Percentiles rank a stretch among this genome's conserved stretches.
Conservation (phyloP, 805 yeast genomes). For the Yarrowia hollandica region DNA sequence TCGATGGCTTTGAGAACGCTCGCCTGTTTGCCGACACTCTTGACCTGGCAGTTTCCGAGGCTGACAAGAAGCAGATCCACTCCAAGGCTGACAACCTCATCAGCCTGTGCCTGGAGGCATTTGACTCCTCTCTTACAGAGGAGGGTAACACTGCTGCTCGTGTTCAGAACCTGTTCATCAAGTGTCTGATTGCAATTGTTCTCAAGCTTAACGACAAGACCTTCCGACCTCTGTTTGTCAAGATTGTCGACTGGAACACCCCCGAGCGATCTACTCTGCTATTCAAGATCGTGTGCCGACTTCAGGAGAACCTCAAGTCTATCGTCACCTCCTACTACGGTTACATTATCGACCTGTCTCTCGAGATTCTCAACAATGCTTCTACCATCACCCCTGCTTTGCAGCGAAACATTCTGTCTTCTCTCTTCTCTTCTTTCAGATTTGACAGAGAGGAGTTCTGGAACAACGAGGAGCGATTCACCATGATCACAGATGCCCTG, state of each 20-base stretch:
- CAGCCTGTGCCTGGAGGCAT: conserved; percentile 64
- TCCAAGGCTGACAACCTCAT: conserved; percentile 66
- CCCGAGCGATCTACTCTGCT: conserved; percentile 65
- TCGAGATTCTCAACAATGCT: conserved; percentile 54
- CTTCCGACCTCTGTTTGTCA: conserved; percentile 88
- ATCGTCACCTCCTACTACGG: conserved; percentile 87
- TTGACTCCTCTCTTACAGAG: conserved; percentile 63
- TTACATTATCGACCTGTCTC: conserved; percentile 76
- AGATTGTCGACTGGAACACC: conserved; percentile 77
- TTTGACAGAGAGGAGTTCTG: conserved; percentile 94
- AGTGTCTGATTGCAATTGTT: conserved; percentile 72
- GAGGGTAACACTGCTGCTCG: conserved; percentile 75
- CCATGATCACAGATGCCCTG: conserved; percentile 61
- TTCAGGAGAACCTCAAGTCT: conserved; percentile 80
- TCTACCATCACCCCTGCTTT: conserved; percentile 48
- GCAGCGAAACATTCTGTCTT: conserved; percentile 70
- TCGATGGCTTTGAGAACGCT: conserved; percentile 43
- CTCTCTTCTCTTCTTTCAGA: conserved; percentile 78
- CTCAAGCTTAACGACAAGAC: conserved; percentile 91
- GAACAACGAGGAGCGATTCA: conserved; percentile 85
- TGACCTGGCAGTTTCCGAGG: conserved; percentile 61
- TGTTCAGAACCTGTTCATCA: conserved; percentile 73
- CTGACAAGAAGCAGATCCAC: conserved; percentile 77
- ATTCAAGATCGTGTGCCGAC: conserved; percentile 79
- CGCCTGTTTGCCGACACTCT: conserved; percentile 70